phyloP scores from a whole-genome alignment of 2,329 filamentous ascomycete species.

The Ilyonectria destructans region DNA sequence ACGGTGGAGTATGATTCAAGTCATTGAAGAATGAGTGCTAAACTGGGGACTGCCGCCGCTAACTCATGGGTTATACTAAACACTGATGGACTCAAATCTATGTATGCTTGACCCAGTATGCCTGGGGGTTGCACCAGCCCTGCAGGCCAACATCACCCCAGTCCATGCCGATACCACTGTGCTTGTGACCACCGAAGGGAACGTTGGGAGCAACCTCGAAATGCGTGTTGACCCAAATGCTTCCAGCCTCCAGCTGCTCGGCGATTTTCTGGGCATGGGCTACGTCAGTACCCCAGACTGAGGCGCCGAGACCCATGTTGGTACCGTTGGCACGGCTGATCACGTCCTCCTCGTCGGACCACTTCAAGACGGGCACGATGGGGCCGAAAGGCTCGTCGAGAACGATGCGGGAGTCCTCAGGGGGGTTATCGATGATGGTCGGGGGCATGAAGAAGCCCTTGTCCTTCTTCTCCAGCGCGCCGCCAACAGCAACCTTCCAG shows the following conservation, averaged over 20 bases:
- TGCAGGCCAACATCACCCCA: constrained; percentile 53
- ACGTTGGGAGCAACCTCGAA: constrained; percentile 57
- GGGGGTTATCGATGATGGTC: constrained; percentile 74
- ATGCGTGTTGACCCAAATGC: constrained; percentile 73
- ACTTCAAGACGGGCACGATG: constrained; percentile 75
- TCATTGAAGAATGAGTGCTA: no score
- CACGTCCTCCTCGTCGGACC: constrained; percentile 74
- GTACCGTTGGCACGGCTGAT: constrained; percentile 69
- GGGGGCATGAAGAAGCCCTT: constrained; percentile 72
- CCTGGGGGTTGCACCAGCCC: constrained; percentile 32
- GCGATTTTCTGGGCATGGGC: constrained; percentile 68
- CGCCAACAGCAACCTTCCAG: constrained; percentile 59
- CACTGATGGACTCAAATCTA: not conserved
- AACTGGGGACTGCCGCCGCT: no score
- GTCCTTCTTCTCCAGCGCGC: constrained; percentile 30
- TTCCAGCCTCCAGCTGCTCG: constrained; percentile 69
- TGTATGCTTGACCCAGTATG: constrained; percentile 31
- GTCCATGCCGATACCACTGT: constrained; percentile 67
- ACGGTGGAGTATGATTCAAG: no score
- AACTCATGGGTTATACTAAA: no score
- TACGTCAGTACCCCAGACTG: constrained; percentile 71
- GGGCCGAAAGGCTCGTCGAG: constrained; percentile 71
- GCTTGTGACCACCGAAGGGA: constrained; percentile 67
- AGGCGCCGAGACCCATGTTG: constrained; percentile 69
- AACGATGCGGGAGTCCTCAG: constrained; percentile 70